Percentiles rank a stretch among this genome's conserved stretches.
Evolutionary conservation across 305 asterid species (phyloP).

Genomic region (Rubia balearica): DNA sequence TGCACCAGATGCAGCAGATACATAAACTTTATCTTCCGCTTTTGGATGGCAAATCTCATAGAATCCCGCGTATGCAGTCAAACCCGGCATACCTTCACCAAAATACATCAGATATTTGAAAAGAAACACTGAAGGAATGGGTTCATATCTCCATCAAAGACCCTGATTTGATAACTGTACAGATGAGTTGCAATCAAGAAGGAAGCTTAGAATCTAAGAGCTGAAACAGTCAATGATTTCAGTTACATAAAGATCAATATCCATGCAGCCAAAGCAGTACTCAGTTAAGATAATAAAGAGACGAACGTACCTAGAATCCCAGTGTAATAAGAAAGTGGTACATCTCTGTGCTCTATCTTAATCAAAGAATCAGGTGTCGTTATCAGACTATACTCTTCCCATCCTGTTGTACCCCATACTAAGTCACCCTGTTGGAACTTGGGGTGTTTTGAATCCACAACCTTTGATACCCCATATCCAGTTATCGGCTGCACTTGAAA

Average conservation of each 20-base stretch:
- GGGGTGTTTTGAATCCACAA: conserved; percentile 3
- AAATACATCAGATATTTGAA: not conserved
- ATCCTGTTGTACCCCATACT: conserved; percentile 4
- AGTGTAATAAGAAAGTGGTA: conserved; percentile 9
- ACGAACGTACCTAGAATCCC: not conserved
- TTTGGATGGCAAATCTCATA: conserved; percentile 7
- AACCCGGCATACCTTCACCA: conserved; percentile 11
- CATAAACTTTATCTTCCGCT: not conserved
- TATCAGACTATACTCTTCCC: conserved; percentile 10
- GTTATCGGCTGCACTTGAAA: not conserved
- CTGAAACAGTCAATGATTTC: not conserved
- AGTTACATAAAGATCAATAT: not conserved
- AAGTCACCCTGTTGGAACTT: conserved; percentile 1
- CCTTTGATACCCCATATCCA: conserved; percentile 6
- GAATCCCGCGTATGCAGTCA: conserved; percentile 4
- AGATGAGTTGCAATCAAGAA: not conserved
- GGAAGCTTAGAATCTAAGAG: not conserved
- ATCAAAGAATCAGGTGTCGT: not conserved
- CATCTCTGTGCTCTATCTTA: conserved; percentile 7
- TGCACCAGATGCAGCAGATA: conserved; percentile 8
- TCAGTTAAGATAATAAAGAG: not conserved
- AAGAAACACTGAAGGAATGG: not conserved
- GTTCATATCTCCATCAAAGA: not conserved
- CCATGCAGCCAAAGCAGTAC: not conserved
- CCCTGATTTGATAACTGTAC: not conserved